phyloP scores from a whole-genome alignment of 495 filamentous ascomycete species.

The Talaromyces liani region DNA sequence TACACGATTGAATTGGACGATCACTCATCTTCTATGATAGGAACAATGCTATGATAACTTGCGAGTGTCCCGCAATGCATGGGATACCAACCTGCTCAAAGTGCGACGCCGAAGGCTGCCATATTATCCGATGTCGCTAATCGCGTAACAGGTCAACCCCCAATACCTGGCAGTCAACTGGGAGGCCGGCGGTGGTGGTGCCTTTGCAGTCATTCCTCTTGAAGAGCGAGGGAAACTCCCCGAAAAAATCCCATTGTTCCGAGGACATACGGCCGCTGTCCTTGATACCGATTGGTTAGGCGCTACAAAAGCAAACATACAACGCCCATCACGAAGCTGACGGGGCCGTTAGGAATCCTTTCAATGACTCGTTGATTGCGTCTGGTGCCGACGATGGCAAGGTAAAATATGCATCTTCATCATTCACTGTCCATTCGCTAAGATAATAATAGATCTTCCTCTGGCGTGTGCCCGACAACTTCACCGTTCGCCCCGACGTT shows the following conservation, averaged over 20 bases:
- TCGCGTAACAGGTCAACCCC: slow-evolving; percentile 71
- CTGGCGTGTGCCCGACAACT: slow-evolving; percentile 88
- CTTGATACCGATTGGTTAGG: slow-evolving; percentile 97
- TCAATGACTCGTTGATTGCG: slow-evolving; percentile 86
- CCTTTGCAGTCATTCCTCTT: slow-evolving; percentile 92
- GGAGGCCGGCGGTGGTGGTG: slow-evolving; percentile 94
- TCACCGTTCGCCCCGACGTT: slow-evolving; percentile 73
- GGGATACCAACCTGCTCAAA: slow-evolving; percentile 98
- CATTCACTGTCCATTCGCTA: slow-evolving; percentile 8
- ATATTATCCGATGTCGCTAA: background rate
- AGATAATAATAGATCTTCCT: slow-evolving; percentile 59
- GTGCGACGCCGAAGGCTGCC: slow-evolving; percentile 29
- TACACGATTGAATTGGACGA: slow-evolving; percentile 10
- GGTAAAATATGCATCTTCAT: slow-evolving; percentile 29
- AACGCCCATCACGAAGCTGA: slow-evolving; percentile 14
- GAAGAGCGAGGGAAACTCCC: slow-evolving; percentile 82
- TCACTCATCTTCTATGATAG: slow-evolving; percentile 24
- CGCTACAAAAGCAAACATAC: slow-evolving; percentile 12
- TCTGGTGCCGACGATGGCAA: slow-evolving; percentile 96
- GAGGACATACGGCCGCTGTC: slow-evolving; percentile 90
- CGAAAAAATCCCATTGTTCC: slow-evolving; percentile 88
- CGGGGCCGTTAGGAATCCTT: slow-evolving; percentile 68
- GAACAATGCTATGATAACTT: slow-evolving; percentile 97
- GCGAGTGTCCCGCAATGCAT: slow-evolving; percentile 89
- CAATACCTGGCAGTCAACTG: slow-evolving; percentile 95